Evolutionary conservation across 441 rosid species (phyloP), one percentile per base, ranked within the genome.

Genomic region (Lepidium campestre): DNA sequence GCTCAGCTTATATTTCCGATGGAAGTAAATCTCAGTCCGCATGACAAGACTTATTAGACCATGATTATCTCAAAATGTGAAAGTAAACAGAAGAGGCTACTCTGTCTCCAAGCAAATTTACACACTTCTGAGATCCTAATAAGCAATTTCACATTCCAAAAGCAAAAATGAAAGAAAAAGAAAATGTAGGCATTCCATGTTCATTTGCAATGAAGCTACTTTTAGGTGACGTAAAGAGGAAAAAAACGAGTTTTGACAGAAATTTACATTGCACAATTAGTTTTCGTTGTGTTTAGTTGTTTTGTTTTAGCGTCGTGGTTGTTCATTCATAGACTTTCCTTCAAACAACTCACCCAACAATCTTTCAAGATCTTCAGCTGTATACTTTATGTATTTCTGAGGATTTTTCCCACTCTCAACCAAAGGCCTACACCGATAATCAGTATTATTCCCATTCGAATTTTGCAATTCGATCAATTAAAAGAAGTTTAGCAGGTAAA

Each of bases 261-360:
- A 32, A 49, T 40, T 40, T 39, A 72, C 71, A 62, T n/a, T 44
- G 18, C 71, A 65, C 20, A 50, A 40, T 57, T 32, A 34, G 41
- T 17, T 62, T 48, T 14, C 15, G 10, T 47, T 3, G n/a, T 47
- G 35, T 44, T 54, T 19, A 0, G 18, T 41, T 19, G 50, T 63
- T 64, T 45, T 53, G 2, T 36, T 53, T 78, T 85, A 88, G 15
- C 97, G 83, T 76, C 78, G 83, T 9, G 86, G 85, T 55, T 93
- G 85, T 55, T 93, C 98, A 45, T 75, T 87, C 67, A 78, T 56
- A 54, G 79, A 82, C 81, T 85, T 90, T 50, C 96, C 96, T 76
- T 93, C 98, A 18, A 93, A 93, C 75, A 93, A 93, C 71, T 93
- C 97, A 14, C 93, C 90, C 80, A 93, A 54, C 91, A 90, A 87